Percentiles rank a stretch among this genome's conserved stretches.
phyloP scores from a whole-genome alignment of 2,329 filamentous ascomycete species.

The Apiospora marii region DNA sequence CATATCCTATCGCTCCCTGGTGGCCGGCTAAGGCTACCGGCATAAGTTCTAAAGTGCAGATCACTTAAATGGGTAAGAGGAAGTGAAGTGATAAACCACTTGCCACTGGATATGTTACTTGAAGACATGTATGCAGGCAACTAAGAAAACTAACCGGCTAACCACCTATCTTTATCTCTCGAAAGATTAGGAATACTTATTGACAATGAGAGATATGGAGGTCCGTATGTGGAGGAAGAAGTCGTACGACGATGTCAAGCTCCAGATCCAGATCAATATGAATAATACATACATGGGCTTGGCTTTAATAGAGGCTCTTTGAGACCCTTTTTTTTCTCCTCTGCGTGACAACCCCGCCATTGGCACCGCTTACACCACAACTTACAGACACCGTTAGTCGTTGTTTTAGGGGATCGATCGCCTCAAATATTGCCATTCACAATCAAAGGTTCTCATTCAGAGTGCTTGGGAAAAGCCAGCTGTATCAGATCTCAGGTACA shows the following conservation, averaged over 20 bases:
- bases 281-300: not conserved
- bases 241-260: conserved; percentile 8
- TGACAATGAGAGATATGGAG: conserved; percentile 3
- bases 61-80: not conserved
- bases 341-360: conserved; percentile 16
- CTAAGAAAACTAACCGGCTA: not conserved
- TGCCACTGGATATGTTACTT: not conserved
- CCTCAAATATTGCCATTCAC: not conserved
- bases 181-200: conserved; percentile 9
- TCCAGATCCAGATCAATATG: conserved; percentile 16
- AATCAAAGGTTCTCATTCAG: not conserved
- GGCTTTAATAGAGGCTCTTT: conserved; percentile 10
- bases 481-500: not conserved
- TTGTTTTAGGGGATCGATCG: not conserved
- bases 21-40: not conserved
- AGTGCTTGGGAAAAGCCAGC: not conserved
- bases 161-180: not conserved
- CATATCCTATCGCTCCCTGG: not conserved
- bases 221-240: conserved; percentile 4
- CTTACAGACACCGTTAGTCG: not conserved
- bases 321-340: conserved; percentile 1
- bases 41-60: not conserved
- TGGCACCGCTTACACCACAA: not conserved
- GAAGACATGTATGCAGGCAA: not conserved
- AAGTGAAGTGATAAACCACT: not conserved